phyloP scores from a whole-genome alignment of 495 filamentous ascomycete species.

The Lentithecium fluviatile region DNA sequence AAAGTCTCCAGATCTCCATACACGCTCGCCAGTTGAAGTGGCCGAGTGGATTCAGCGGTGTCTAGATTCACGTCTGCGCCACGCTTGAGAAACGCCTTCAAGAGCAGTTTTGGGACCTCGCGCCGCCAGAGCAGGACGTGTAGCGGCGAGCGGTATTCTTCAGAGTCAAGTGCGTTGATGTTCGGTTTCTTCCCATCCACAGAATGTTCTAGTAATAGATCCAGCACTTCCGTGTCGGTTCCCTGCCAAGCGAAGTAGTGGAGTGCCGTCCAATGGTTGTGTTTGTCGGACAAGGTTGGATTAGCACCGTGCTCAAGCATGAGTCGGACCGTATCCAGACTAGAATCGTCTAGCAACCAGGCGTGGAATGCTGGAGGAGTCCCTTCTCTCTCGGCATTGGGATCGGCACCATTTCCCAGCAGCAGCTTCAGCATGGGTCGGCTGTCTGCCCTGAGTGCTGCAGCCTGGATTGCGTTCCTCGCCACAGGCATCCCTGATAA shows the following conservation, averaged over 20 bases:
- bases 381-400: not conserved
- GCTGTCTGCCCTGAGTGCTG: not conserved
- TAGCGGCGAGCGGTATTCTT: not conserved
- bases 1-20: not conserved
- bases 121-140: not conserved
- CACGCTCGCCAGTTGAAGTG: not conserved
- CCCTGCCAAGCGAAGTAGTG: not conserved
- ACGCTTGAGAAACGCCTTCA: not conserved
- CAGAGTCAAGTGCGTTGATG: not conserved
- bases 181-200: not conserved
- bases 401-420: not conserved
- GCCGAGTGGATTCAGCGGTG: not conserved
- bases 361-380: not conserved
- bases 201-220: not conserved
- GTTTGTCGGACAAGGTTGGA: not conserved
- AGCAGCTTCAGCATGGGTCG: not conserved
- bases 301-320: not conserved
- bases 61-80: not conserved
- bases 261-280: not conserved
- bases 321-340: not conserved
- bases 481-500: not conserved
- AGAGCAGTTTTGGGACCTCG: not conserved
- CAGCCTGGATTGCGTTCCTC: not conserved
- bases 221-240: not conserved
- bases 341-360: not conserved